Conservation (phyloP, 352 stramenopile species). For the Peronosclerospora sorghi region DNA sequence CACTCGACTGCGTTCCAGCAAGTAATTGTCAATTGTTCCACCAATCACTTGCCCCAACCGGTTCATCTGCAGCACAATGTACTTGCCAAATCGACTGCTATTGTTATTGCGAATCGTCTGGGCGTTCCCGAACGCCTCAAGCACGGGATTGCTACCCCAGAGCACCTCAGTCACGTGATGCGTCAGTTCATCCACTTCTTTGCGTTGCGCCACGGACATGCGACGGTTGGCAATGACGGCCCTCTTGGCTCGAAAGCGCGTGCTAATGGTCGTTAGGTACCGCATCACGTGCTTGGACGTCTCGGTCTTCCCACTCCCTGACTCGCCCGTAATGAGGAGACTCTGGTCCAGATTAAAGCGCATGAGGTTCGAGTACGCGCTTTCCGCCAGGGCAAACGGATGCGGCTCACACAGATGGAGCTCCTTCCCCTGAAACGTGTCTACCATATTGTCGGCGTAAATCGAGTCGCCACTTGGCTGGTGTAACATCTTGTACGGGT, state of each 20-base stretch:
- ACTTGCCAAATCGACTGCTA: constrained; percentile 79
- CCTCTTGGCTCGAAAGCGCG: constrained; percentile 50
- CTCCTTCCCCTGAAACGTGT: constrained; percentile 71
- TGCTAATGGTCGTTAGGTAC: constrained; percentile 86
- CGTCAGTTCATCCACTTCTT: constrained; percentile 62
- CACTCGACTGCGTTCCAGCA: constrained; percentile 88
- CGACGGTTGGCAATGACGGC: constrained; percentile 63
- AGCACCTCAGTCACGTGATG: constrained; percentile 62
- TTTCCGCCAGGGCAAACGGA: constrained; percentile 78
- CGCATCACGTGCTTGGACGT: constrained; percentile 95
- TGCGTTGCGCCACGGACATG: constrained; percentile 67
- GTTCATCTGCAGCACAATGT: constrained; percentile 82
- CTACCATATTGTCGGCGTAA: constrained; percentile 69
- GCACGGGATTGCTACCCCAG: constrained; percentile 72
- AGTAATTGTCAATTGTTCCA: constrained; percentile 84
- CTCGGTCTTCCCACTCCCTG: constrained; percentile 89
- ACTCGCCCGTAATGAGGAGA: constrained; percentile 79
- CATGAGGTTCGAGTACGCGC: constrained; percentile 86
- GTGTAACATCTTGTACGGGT: constrained; percentile 82
- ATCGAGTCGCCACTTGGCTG: constrained; percentile 60
- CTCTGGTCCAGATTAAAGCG: constrained; percentile 76
- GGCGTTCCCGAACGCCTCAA: constrained; percentile 79
- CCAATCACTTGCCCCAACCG: constrained; percentile 65
- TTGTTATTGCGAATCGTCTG: constrained; percentile 86
- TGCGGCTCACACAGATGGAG: constrained; percentile 75